Conservation (phyloP, 768 basidiomycete species). For the Pleurotus sapidus region DNA sequence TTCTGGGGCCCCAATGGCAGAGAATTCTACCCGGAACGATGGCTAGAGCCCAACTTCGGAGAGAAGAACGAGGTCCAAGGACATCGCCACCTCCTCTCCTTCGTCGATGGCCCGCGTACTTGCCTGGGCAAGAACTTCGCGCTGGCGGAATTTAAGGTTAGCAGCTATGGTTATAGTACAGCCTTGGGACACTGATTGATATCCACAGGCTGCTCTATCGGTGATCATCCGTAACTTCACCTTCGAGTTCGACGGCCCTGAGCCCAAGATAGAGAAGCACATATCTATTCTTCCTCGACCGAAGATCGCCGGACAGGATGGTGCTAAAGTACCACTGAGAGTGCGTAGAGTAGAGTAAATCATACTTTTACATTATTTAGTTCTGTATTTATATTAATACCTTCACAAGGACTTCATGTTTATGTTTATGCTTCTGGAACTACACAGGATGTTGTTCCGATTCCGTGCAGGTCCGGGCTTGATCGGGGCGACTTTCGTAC, state of each 20-base stretch:
- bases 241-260: conserved; percentile 34
- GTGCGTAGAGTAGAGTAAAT: conserved; percentile 7
- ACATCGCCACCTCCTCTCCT: conserved; percentile 47
- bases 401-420: too few relatives aligned
- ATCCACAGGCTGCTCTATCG: conserved; percentile 33
- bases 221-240: conserved; percentile 39
- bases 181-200: not conserved
- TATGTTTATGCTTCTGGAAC: too few relatives aligned
- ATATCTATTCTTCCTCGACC: conserved; percentile 30
- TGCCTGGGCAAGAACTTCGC: conserved; percentile 52
- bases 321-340: conserved; percentile 7
- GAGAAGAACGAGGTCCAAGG: conserved; percentile 35
- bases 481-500: too few relatives aligned
- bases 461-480: too few relatives aligned
- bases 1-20: conserved; percentile 63
- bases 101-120: conserved; percentile 48
- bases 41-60: conserved; percentile 36
- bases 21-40: conserved; percentile 62
- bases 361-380: not conserved
- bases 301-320: conserved; percentile 24
- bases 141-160: conserved; percentile 39
- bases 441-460: too few relatives aligned
- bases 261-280: conserved; percentile 28
- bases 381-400: too few relatives aligned
- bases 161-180: too few relatives aligned